Base-by-base conservation (phyloP, 2,329 filamentous ascomycete species). In the Aspergillus floridensis region DNA sequence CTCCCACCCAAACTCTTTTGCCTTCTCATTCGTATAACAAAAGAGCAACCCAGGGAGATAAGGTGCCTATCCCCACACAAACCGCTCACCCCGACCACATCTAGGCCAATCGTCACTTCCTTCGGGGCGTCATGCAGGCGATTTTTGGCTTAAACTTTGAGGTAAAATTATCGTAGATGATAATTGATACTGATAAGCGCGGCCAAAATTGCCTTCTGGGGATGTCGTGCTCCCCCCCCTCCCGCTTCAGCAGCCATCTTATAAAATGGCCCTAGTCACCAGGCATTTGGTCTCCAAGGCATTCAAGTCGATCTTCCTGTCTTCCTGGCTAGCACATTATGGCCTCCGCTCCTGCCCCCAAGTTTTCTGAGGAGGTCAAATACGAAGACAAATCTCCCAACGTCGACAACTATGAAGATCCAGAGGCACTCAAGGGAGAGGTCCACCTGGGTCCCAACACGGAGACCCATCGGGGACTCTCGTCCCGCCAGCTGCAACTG, bases 401-500 rank as follows among this genome's bases (percentile, higher is more conserved):
- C 2, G 19, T 51, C 24, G 49, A 57, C 44, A 59, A 44, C 19
- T 55, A 63, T 59, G 60, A 50, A 47, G 58, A 59, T 29, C 51
- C 58, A 7, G 56, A 61, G 32, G 46, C 50, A 3, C 29, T 59
- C 49, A 57, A 63, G 44, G 60, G 58, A 7, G 58, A 56, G 24
- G 52, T 60, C 26, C 53, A 55, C 31, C 26, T 51, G 7, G 51
- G 53, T 1, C 48, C 49, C 6, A 57, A 63, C 49, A 60, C 41
- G 5, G 29, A 67, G 47, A 71, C 69, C 1, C 57, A 76, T 49
- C 74, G 76, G 47, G 73, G 72, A 53, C 65, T 78, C 26, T 71
- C 74, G 19, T 73, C 74, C 2, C 65, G 76, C 47, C 76, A 78
- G 61, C 72, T 78, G 38, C 75, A 77, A 60, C 66, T 78, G 63